Conservation (phyloP, 805 yeast species). For the Sungouiozyma ichnusensis region DNA sequence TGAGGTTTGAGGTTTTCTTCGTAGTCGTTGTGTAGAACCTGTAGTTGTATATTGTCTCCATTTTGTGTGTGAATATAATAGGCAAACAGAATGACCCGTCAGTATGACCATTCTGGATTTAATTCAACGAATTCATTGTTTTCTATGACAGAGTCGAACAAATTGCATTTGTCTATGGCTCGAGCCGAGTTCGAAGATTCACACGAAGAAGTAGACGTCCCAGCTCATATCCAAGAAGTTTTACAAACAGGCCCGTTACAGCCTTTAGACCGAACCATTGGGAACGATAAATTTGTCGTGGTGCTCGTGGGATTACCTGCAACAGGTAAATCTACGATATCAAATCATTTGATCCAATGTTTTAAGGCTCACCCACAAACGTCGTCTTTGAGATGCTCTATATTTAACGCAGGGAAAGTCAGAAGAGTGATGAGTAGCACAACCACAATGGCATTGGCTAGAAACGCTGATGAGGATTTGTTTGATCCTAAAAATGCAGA, state of each 20-base stretch:
- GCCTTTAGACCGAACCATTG: not conserved
- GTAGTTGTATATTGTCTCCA: too few relatives aligned
- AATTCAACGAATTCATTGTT: conserved; percentile 21
- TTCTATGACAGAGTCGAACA: conserved; percentile 14
- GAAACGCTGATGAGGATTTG: conserved; percentile 31
- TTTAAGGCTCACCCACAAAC: conserved; percentile 29
- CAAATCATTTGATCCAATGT: conserved; percentile 51
- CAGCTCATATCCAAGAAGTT: not conserved
- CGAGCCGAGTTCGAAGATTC: conserved; percentile 9
- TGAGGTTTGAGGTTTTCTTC: too few relatives aligned
- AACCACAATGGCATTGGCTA: conserved; percentile 17
- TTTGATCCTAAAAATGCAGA: conserved; percentile 33
- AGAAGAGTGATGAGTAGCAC: conserved; percentile 43
- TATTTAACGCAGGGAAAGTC: conserved; percentile 67
- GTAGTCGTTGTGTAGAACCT: too few relatives aligned
- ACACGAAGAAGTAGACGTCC: conserved; percentile 8
- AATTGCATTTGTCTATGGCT: conserved; percentile 12
- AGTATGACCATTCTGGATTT: not conserved
- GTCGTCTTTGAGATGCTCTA: conserved; percentile 28
- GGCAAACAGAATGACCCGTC: not conserved
- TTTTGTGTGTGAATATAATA: too few relatives aligned
- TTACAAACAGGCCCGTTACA: conserved; percentile 1
- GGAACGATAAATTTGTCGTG: conserved; percentile 41
- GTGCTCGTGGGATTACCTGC: conserved; percentile 74
- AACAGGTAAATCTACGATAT: conserved; percentile 63